Base-by-base conservation (phyloP, 306 rosid species). In the Clitoria ternatea region DNA sequence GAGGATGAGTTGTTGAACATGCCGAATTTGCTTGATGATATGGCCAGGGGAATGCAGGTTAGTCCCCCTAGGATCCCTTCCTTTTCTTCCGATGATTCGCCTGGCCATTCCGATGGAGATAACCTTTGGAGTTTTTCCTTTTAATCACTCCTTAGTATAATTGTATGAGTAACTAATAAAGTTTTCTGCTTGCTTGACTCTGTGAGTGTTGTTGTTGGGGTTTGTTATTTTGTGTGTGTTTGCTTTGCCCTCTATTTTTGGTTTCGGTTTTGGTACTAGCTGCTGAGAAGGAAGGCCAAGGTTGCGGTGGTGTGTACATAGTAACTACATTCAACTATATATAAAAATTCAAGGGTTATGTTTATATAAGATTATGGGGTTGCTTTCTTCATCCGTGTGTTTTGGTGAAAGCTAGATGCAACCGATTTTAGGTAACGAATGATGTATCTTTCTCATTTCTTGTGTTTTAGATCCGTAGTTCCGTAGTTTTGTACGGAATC, bases 41-140 rank as follows among this genome's bases (percentile, higher is more conserved):
- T 84, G 88, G 88, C 88, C 15, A 65, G 81, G 20, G 88, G 88
- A 75, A 81, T 84, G 88, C 88, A 81, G 81, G 80, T 84, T 54
- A 84, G 88, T 59, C 88, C 88, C 7, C 88, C 86, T 0, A 84
- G 88, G 83, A 78, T 84, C 26, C 42, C 20, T 62, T 77, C 85
- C 5, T 73, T 50, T 47, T 59, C 83, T 8, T 75, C 83, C 0
- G 83, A 70, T 27, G 81, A 81, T 12, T 84, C 86, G 1, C 81
- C 88, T 0, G 64, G 42, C 2, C 60, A 81, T 40, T 84, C 88
- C 5, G 88, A 78, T 22, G 79, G 74, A 12, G 85, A 77, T 67
- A 69, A 35, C 60, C 85, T 84, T 10, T 84, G 88, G 88, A 81
- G 84, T 62, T 84, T 71, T 27, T 43, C 35, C 12, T 18, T 32